Conservation (phyloP, 2,329 filamentous ascomycete genomes). For the Arachnopeziza araneosa region DNA sequence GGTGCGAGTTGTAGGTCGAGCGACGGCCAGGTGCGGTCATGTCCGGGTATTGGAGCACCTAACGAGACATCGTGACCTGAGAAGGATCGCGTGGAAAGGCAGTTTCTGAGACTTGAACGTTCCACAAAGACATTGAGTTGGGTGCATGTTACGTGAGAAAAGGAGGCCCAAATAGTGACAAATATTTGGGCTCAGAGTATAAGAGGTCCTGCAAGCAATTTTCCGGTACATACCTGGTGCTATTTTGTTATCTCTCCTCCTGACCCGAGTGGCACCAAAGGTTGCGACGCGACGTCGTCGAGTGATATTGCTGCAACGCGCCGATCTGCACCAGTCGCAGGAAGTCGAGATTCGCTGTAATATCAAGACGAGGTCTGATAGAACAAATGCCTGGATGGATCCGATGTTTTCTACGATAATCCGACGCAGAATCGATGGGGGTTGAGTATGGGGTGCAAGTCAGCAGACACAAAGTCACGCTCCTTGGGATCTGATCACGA, state of each 20-base stretch:
- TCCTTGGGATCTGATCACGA: constrained; percentile 23
- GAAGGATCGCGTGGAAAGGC: constrained; percentile 21
- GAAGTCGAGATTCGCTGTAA: not conserved
- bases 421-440: constrained; percentile 6
- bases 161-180: not conserved
- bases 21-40: constrained; percentile 18
- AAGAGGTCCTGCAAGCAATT: not conserved
- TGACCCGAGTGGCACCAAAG: constrained; percentile 11
- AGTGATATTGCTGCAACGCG: constrained; percentile 13
- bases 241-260: constrained; percentile 10
- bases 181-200: not conserved
- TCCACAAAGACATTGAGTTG: constrained; percentile 12
- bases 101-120: not conserved
- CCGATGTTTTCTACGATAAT: not conserved
- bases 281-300: constrained; percentile 17
- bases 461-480: constrained; percentile 19
- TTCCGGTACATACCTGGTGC: constrained; percentile 17
- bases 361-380: constrained; percentile 3
- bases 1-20: constrained; percentile 13
- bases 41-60: constrained; percentile 21
- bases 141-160: not conserved
- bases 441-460: constrained; percentile 6
- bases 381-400: not conserved
- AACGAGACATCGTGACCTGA: constrained; percentile 27
- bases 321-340: not conserved